phyloP scores from a whole-genome alignment of 1,284 basidiomycete genomes.

The Leccinum insigne region DNA sequence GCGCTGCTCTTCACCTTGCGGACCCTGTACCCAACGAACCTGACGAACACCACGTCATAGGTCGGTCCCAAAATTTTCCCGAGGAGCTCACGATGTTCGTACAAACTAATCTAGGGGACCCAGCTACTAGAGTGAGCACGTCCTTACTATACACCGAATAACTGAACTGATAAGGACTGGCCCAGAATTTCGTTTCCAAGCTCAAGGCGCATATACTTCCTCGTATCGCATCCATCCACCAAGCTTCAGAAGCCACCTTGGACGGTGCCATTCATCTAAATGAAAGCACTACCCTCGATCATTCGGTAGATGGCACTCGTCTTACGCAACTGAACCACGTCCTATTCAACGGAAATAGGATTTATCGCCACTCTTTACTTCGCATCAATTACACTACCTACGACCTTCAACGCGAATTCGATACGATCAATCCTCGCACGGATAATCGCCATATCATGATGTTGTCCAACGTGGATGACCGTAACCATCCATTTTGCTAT shows the following conservation, averaged over 20 bases:
- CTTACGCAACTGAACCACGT: neutral
- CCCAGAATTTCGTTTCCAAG: neutral
- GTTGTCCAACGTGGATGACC: neutral
- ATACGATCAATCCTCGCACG: neutral
- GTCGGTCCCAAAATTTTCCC: constrained; percentile 11
- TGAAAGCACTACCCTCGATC: neutral
- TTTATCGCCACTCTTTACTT: neutral
- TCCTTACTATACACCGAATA: too few species aligned
- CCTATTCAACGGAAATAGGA: neutral
- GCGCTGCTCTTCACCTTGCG: neutral
- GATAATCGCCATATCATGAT: neutral
- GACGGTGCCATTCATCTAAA: neutral
- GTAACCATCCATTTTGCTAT: neutral
- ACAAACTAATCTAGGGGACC: neutral
- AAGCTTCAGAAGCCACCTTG: neutral
- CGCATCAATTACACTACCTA: neutral
- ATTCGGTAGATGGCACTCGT: neutral
- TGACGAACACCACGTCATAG: constrained; percentile 19
- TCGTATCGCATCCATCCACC: neutral
- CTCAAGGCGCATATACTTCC: neutral
- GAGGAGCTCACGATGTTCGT: constrained; percentile 18
- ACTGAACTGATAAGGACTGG: neutral
- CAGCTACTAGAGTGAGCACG: neutral
- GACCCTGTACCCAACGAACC: neutral
- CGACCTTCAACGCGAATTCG: neutral